These are phyloP conservation scores for Oryza longistaminata DNA, from an alignment of 176 grass and related monocot genomes.

Conservation along the genomic window DNA sequence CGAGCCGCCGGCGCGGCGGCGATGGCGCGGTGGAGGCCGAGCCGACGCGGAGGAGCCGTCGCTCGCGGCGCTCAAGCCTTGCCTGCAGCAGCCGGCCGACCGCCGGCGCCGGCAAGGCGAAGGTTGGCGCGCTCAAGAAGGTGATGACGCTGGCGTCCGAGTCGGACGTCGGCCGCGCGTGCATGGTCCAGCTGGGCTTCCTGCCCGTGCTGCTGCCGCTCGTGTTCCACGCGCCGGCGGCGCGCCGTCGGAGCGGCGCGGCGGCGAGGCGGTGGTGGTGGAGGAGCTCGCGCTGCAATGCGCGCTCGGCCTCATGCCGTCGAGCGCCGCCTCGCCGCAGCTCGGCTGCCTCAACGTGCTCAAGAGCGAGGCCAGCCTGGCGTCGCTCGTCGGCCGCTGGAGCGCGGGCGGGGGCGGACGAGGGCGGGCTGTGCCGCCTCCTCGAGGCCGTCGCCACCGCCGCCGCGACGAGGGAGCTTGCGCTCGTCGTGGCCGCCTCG, in stretches of 20 bases:
- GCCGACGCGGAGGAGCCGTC: constrained; percentile 44
- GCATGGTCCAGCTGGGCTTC: constrained; percentile 83
- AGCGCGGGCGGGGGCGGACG: constrained; percentile 41
- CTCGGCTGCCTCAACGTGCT: constrained; percentile 73
- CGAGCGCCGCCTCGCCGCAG: constrained; percentile 33
- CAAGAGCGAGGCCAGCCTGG: constrained; percentile 42
- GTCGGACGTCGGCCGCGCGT: constrained; percentile 68
- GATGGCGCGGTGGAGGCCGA: neutral
- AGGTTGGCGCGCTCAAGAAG: constrained; percentile 53
- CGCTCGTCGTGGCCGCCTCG: constrained; percentile 43
- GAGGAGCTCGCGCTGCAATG: constrained; percentile 68
- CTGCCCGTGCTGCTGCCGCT: constrained; percentile 62
- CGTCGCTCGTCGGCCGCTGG: constrained; percentile 51
- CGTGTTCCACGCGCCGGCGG: constrained; percentile 45
- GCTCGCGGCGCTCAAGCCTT: constrained; percentile 47
- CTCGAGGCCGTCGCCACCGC: constrained; percentile 66
- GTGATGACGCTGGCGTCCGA: constrained; percentile 56
- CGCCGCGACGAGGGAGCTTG: constrained; percentile 46
- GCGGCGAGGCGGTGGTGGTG: constrained; percentile 11
- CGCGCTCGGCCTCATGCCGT: constrained; percentile 53
- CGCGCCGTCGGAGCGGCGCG: neutral
- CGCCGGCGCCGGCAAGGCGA: neutral
- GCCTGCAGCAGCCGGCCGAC: constrained; percentile 40
- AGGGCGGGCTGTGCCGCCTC: constrained; percentile 59
- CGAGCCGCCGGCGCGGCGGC: neutral